A percentile compares a stretch with the other conserved stretches of the same genome.
Conservation (phyloP, 768 basidiomycete genomes). For the Amanita molliuscula region DNA sequence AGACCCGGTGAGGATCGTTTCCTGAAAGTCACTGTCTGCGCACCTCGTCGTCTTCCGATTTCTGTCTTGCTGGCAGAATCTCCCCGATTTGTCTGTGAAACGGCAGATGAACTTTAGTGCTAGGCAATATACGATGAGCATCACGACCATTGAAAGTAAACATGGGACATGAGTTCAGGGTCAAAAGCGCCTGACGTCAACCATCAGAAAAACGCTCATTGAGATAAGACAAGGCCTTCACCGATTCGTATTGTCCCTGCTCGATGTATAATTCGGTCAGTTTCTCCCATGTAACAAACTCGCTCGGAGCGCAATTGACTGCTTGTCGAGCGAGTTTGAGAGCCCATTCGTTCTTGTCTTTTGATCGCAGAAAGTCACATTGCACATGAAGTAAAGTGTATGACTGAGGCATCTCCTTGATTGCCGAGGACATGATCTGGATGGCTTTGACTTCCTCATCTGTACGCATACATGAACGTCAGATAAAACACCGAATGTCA, state of each 20-base stretch:
- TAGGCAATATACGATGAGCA: slow-evolving; percentile 73
- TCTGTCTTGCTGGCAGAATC: slow-evolving; percentile 77
- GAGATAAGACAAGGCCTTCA: slow-evolving; percentile 6
- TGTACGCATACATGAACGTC: slow-evolving; percentile 19
- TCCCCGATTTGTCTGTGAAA: slow-evolving; percentile 80
- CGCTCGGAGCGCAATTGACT: slow-evolving; percentile 96
- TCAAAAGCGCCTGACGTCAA: slow-evolving; percentile 57
- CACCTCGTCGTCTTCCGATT: slow-evolving; percentile 80
- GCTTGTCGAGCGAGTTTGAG: slow-evolving; percentile 87
- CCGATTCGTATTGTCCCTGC: slow-evolving; percentile 73
- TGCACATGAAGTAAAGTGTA: slow-evolving; percentile 93
- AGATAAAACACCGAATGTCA: neutral
- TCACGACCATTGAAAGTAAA: slow-evolving; percentile 98
- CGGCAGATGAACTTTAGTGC: slow-evolving; percentile 77
- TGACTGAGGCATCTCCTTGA: slow-evolving; percentile 80
- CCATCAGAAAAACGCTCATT: neutral
- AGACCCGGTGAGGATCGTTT: neutral
- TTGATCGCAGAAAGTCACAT: slow-evolving; percentile 85
- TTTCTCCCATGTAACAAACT: slow-evolving; percentile 99
- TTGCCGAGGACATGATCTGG: slow-evolving; percentile 80
- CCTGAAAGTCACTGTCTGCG: slow-evolving; percentile 6
- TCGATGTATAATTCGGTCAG: slow-evolving; percentile 93
- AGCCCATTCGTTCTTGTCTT: slow-evolving; percentile 82
- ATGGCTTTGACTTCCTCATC: slow-evolving; percentile 99
- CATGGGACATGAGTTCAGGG: slow-evolving; percentile 99